phyloP scores from a whole-genome alignment of 75 land plant genomes.

The Azolla pinnata region DNA sequence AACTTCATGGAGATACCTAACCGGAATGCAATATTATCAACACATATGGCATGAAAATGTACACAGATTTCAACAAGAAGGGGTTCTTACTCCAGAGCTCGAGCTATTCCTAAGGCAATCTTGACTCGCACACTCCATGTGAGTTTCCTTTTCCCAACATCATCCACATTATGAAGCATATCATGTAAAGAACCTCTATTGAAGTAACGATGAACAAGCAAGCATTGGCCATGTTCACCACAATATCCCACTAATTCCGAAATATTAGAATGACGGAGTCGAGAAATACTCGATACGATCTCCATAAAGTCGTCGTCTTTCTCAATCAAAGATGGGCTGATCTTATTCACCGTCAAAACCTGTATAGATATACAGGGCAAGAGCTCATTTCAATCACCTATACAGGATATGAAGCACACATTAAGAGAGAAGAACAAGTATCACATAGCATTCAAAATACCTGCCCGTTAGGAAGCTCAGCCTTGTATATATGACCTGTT shows the following conservation, averaged over 20 bases:
- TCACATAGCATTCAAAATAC: constrained; percentile 16
- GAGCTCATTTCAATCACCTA: not conserved
- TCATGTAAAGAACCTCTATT: constrained; percentile 73
- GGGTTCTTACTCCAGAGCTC: constrained; percentile 81
- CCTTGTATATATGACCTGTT: constrained; percentile 70
- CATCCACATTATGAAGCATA: constrained; percentile 64
- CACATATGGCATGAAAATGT: not conserved
- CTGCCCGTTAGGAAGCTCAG: constrained; percentile 74
- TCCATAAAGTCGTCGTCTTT: constrained; percentile 77
- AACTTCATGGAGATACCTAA: constrained; percentile 74
- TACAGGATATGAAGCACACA: not conserved
- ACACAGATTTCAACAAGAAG: not conserved
- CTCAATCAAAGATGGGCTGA: constrained; percentile 53
- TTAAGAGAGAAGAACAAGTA: not conserved
- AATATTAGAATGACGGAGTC: constrained; percentile 68
- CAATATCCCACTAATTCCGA: constrained; percentile 72
- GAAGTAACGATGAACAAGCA: constrained; percentile 70
- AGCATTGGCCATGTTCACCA: constrained; percentile 78
- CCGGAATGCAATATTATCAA: not conserved
- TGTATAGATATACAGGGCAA: constrained; percentile 4
- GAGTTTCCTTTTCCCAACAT: constrained; percentile 38
- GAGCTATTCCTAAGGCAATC: constrained; percentile 84
- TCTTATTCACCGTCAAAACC: constrained; percentile 60
- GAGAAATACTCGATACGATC: constrained; percentile 67
- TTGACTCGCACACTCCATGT: constrained; percentile 85